These are phyloP conservation scores for Camillea tinctor DNA, from an alignment of 2,329 filamentous ascomycete species.

Conservation along the genomic window DNA sequence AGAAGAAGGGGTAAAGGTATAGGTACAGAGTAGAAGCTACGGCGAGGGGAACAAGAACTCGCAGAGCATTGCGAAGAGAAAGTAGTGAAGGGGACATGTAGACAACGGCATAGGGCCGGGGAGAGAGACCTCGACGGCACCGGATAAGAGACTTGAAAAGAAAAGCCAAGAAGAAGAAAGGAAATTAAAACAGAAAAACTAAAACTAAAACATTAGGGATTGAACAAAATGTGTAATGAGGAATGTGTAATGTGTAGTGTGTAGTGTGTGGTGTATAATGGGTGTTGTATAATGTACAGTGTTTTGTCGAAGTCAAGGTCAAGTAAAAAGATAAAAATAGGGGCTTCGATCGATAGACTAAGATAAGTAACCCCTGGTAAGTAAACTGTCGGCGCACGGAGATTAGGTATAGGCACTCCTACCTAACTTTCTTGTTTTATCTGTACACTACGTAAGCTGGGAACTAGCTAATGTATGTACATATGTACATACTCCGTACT, in stretches of 20 bases:
- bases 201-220: conserved; percentile 8
- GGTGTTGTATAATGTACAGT: neutral
- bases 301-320: neutral
- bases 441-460: too few relatives aligned
- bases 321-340: conserved; percentile 14
- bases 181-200: conserved; percentile 3
- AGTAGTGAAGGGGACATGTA: conserved; percentile 54
- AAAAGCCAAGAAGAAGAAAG: conserved; percentile 12
- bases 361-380: neutral
- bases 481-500: neutral
- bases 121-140: conserved; percentile 22
- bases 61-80: conserved; percentile 56
- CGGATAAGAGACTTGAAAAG: too few relatives aligned
- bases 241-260: neutral
- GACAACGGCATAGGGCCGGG: conserved; percentile 35
- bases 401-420: too few relatives aligned
- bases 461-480: too few relatives aligned
- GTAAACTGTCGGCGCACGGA: neutral
- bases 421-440: too few relatives aligned
- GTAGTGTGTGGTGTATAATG: too few relatives aligned
- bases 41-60: conserved; percentile 62
- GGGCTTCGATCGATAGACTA: conserved; percentile 9
- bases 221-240: too few relatives aligned
- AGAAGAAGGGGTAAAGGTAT: conserved; percentile 83
- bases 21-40: conserved; percentile 72